phyloP scores from a whole-genome alignment of 176 grass and related monocot genomes.

The Dendrocalamus sinicus region DNA sequence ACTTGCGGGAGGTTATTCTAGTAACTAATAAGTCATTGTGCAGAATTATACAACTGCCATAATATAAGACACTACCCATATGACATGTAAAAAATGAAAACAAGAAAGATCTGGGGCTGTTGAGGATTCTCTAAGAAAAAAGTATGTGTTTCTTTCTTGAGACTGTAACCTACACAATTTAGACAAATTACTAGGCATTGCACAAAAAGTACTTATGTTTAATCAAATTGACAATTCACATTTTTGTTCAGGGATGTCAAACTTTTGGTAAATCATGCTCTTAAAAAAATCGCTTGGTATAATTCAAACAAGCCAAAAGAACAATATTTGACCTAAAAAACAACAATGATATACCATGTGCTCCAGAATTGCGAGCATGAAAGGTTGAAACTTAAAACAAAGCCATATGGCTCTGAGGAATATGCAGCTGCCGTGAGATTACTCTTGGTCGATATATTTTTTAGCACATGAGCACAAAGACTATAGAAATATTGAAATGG shows the following conservation, averaged over 20 bases:
- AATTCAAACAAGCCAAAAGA: neutral
- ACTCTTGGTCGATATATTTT: neutral
- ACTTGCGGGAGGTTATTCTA: neutral
- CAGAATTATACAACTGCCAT: neutral
- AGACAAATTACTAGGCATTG: neutral
- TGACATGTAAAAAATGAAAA: neutral
- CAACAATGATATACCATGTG: neutral
- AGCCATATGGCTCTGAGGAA: neutral
- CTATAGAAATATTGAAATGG: neutral
- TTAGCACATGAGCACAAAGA: neutral
- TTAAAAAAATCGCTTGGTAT: neutral
- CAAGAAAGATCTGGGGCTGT: neutral
- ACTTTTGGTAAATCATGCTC: neutral
- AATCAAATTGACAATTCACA: neutral
- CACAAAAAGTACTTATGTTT: neutral
- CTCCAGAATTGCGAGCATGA: neutral
- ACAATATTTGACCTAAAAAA: neutral
- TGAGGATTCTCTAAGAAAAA: neutral
- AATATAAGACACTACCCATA: neutral
- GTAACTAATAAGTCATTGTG: neutral
- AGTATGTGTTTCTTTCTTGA: neutral
- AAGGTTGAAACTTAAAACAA: neutral
- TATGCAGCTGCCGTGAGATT: neutral
- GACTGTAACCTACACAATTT: neutral
- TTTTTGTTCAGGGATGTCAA: neutral